Evolutionary conservation across 1,284 basidiomycete species (phyloP).

Genomic region (Filobasidium uniguttulatum): DNA sequence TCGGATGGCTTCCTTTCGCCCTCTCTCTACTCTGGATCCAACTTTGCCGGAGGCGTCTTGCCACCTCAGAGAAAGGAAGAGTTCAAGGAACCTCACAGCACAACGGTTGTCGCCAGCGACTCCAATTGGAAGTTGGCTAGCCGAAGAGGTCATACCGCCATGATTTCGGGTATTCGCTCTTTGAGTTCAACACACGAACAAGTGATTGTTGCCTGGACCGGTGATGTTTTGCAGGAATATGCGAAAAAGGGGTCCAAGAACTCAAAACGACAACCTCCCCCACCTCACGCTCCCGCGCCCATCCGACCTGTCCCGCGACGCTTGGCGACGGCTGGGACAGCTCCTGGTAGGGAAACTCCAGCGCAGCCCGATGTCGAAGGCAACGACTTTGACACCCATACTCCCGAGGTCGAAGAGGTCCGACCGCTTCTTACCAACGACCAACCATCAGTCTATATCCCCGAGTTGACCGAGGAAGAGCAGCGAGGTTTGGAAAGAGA

Average conservation of each 20-base stretch:
- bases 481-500: constrained; percentile 49
- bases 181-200: constrained; percentile 74
- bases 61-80: constrained; percentile 33
- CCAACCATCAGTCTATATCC: constrained; percentile 14
- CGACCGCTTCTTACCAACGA: not conserved
- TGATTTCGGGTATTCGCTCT: constrained; percentile 84
- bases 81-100: constrained; percentile 33
- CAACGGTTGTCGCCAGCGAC: constrained; percentile 13
- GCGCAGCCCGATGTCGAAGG: constrained; percentile 2
- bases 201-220: constrained; percentile 85
- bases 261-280: not conserved
- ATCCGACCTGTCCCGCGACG: constrained; percentile 3
- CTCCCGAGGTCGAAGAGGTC: not conserved
- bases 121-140: constrained; percentile 60
- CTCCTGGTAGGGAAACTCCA: constrained; percentile 10
- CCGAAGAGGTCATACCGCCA: constrained; percentile 82
- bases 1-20: constrained; percentile 15
- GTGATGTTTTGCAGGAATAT: constrained; percentile 49
- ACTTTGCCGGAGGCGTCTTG: constrained; percentile 17
- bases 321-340: constrained; percentile 4
- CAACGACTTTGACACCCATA: not conserved
- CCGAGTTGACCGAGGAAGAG: constrained; percentile 46
- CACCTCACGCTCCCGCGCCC: not conserved
- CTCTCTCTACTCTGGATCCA: constrained; percentile 17
- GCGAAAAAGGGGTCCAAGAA: constrained; percentile 11